A percentile compares a stretch with the other conserved stretches of the same genome.
phyloP scores from a whole-genome alignment of 1,284 basidiomycete genomes.

The Fomitiporia mediterranea region DNA sequence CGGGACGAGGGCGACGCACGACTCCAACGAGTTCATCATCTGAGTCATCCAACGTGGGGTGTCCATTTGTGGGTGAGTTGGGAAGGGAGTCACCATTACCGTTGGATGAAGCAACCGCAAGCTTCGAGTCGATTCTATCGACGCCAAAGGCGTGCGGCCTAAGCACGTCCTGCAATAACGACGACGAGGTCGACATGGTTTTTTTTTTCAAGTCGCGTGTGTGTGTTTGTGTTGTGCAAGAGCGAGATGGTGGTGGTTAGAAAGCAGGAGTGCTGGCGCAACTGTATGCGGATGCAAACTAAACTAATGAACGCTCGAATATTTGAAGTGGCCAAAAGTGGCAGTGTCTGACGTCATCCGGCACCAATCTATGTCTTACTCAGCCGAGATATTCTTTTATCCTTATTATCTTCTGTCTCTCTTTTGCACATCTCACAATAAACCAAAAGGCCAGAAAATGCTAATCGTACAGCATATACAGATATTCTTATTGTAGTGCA shows the following conservation, averaged over 20 bases:
- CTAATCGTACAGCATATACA: too few relatives aligned
- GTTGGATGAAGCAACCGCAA: constrained; percentile 25
- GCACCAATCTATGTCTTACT: background rate
- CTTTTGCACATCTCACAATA: too few relatives aligned
- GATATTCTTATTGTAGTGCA: background rate
- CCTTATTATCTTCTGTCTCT: too few relatives aligned
- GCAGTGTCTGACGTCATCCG: constrained; percentile 1
- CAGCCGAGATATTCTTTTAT: background rate
- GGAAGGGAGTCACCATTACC: constrained; percentile 18
- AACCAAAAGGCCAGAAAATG: too few relatives aligned
- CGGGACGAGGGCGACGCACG: constrained; percentile 39
- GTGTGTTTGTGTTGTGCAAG: background rate
- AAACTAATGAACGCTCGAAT: too few relatives aligned
- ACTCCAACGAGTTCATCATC: constrained; percentile 75
- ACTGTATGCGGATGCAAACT: background rate
- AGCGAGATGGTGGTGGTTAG: background rate
- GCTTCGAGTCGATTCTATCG: constrained; percentile 42
- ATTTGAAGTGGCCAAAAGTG: too few relatives aligned
- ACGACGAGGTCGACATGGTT: constrained; percentile 7
- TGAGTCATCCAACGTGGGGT: constrained; percentile 47
- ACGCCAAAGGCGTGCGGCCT: constrained; percentile 45
- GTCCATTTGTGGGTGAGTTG: constrained; percentile 26
- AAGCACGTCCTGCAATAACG: constrained; percentile 66
- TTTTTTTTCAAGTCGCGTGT: background rate
- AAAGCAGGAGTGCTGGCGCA: background rate